Conservation (phyloP, 2,329 filamentous ascomycete genomes). For the Atkinsonella hypoxylon region DNA sequence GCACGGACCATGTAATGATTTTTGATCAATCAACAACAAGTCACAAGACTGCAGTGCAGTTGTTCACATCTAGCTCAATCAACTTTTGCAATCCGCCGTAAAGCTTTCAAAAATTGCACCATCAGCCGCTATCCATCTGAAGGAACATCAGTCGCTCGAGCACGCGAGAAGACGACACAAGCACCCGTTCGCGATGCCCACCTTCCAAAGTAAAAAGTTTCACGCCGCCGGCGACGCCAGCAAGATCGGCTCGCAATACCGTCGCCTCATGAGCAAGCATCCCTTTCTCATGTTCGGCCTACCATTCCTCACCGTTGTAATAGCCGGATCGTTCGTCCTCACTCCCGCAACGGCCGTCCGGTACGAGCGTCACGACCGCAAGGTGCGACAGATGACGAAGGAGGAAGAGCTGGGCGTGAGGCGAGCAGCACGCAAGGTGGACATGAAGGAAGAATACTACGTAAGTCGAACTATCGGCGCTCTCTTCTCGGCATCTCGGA, state of each 20-base stretch:
- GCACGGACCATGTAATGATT: too few relatives aligned
- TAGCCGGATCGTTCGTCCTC: constrained; percentile 85
- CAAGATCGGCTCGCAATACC: constrained; percentile 65
- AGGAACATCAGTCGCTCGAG: background rate
- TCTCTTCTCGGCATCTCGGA: background rate
- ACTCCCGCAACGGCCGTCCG: constrained; percentile 88
- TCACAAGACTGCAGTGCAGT: too few relatives aligned
- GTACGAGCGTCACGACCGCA: constrained; percentile 87
- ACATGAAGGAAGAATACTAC: constrained; percentile 79
- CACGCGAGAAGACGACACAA: background rate
- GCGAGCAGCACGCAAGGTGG: constrained; percentile 56
- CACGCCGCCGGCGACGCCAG: constrained; percentile 53
- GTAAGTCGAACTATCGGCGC: constrained; percentile 37
- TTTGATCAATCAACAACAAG: too few relatives aligned
- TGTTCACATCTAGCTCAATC: too few relatives aligned
- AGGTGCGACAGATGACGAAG: constrained; percentile 71
- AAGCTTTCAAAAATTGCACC: too few relatives aligned
- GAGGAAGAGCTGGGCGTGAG: constrained; percentile 81
- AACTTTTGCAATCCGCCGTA: too few relatives aligned
- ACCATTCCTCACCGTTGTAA: constrained; percentile 81
- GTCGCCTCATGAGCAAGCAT: constrained; percentile 58
- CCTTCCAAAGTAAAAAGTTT: constrained; percentile 63
- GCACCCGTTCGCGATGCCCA: constrained; percentile 16
- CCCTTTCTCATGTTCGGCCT: constrained; percentile 91
- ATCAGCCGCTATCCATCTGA: background rate